Evolutionary conservation across 768 basidiomycete species (phyloP).

Genomic region (Lyophyllum decastes): DNA sequence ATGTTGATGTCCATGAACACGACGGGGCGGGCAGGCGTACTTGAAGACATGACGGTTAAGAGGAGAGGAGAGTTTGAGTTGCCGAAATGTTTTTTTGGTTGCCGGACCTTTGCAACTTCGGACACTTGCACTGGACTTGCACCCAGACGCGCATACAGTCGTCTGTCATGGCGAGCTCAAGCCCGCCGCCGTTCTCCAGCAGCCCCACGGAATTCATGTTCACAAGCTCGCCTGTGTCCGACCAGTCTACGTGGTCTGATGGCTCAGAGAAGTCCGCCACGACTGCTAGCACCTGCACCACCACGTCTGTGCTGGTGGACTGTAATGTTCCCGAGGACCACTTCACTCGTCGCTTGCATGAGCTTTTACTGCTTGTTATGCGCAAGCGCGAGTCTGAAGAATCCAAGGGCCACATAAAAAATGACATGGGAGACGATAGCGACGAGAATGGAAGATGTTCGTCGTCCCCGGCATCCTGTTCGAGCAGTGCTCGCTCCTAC

Average conservation of each 20-base stretch:
- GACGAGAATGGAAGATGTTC: neutral
- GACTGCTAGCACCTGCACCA: neutral
- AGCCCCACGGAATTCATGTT: neutral
- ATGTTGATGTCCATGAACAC: slow-evolving; percentile 98
- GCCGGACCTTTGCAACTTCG: neutral
- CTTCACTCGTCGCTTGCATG: neutral
- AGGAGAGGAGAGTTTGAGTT: neutral
- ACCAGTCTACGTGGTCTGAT: neutral
- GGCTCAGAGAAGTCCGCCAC: neutral
- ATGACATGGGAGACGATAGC: neutral
- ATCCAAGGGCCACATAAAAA: neutral
- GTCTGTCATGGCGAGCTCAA: neutral
- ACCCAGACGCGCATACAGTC: neutral
- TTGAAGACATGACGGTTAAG: too few species aligned
- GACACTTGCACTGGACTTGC: neutral
- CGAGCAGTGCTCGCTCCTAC: neutral
- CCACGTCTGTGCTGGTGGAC: neutral
- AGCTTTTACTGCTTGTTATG: neutral
- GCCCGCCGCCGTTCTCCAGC: slow-evolving; percentile 5
- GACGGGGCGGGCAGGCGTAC: slow-evolving; percentile 60
- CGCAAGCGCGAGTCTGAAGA: neutral
- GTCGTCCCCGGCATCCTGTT: neutral
- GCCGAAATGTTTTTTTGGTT: neutral
- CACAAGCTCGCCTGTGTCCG: neutral
- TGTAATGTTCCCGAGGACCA: neutral